These are phyloP conservation scores for Linderniella brevidens DNA, from an alignment of 257 asterid species.

Conservation along the genomic window DNA sequence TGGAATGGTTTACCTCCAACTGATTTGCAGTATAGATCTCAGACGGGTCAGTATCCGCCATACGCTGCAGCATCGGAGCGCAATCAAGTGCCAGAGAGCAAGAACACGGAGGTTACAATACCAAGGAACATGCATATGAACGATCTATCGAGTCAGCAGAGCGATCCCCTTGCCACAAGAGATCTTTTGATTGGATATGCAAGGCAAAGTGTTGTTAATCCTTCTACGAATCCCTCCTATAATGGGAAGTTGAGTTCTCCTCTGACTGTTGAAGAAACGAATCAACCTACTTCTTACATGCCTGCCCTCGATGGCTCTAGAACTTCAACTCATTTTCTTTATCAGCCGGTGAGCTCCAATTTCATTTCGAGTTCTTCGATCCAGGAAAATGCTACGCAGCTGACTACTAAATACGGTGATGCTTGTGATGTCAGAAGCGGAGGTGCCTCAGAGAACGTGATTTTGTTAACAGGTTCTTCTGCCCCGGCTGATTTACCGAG, in stretches of 20 bases:
- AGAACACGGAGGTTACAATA: slow-evolving; percentile 18
- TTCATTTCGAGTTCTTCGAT: slow-evolving; percentile 24
- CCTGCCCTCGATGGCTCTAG: slow-evolving; percentile 30
- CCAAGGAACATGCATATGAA: slow-evolving; percentile 21
- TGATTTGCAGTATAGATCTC: slow-evolving; percentile 23
- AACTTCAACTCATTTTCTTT: slow-evolving; percentile 41
- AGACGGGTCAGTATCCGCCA: slow-evolving; percentile 26
- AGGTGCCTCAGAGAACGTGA: slow-evolving; percentile 18
- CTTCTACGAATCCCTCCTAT: slow-evolving; percentile 17
- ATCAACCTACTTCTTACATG: slow-evolving; percentile 19
- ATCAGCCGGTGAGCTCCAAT: slow-evolving; percentile 38
- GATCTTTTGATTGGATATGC: slow-evolving; percentile 15
- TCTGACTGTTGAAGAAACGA: slow-evolving; percentile 20
- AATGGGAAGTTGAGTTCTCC: slow-evolving; percentile 22
- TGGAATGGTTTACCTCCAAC: slow-evolving; percentile 26
- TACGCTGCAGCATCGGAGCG: slow-evolving; percentile 21
- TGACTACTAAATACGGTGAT: slow-evolving; percentile 20
- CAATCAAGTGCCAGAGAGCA: slow-evolving; percentile 17
- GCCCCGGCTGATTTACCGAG: slow-evolving; percentile 18
- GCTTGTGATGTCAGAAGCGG: slow-evolving; percentile 22
- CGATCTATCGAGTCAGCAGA: slow-evolving; percentile 23
- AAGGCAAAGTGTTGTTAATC: slow-evolving; percentile 17
- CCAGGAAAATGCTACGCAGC: slow-evolving; percentile 25
- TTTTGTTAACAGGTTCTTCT: slow-evolving; percentile 21
- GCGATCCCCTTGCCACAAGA: slow-evolving; percentile 15